A percentile compares a stretch with the other conserved stretches of the same genome.
Conservation (phyloP, 768 basidiomycete genomes). For the Cystobasidium onofrii region DNA sequence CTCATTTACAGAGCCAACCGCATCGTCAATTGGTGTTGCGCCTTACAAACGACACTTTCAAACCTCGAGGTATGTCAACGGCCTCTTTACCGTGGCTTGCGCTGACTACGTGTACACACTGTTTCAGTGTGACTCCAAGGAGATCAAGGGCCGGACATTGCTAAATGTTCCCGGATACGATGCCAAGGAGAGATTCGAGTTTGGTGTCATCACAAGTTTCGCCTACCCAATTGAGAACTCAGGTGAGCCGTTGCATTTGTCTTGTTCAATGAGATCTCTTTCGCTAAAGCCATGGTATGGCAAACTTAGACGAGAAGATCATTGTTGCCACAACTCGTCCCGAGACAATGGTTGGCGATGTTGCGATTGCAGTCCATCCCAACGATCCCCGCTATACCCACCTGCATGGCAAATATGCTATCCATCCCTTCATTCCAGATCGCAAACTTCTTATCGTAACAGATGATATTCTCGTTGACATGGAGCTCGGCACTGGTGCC, state of each 20-base stretch:
- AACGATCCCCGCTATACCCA: constrained; percentile 87
- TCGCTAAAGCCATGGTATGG: background rate
- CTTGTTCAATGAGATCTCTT: background rate
- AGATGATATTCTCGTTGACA: constrained; percentile 77
- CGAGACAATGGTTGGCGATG: constrained; percentile 97
- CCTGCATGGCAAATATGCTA: constrained; percentile 82
- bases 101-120: no score
- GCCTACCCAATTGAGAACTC: constrained; percentile 83
- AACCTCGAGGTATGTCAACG: constrained; percentile 67
- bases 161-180: constrained; percentile 91
- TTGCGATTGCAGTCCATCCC: constrained; percentile 92
- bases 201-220: constrained; percentile 93
- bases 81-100: background rate
- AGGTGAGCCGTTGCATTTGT: constrained; percentile 49
- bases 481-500: constrained; percentile 93
- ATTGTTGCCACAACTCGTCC: constrained; percentile 95
- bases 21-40: constrained; percentile 95
- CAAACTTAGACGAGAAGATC: constrained; percentile 63
- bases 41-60: constrained; percentile 91
- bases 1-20: constrained; percentile 90
- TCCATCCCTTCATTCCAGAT: constrained; percentile 68
- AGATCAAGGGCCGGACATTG: constrained; percentile 72
- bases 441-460: constrained; percentile 79
- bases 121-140: constrained; percentile 94
- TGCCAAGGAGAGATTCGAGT: constrained; percentile 88